A percentile compares a stretch with the other conserved stretches of the same genome.
These are phyloP conservation scores for Ophiosphaerella narmari DNA, from an alignment of 2,329 filamentous ascomycete species.

Conservation along the genomic window DNA sequence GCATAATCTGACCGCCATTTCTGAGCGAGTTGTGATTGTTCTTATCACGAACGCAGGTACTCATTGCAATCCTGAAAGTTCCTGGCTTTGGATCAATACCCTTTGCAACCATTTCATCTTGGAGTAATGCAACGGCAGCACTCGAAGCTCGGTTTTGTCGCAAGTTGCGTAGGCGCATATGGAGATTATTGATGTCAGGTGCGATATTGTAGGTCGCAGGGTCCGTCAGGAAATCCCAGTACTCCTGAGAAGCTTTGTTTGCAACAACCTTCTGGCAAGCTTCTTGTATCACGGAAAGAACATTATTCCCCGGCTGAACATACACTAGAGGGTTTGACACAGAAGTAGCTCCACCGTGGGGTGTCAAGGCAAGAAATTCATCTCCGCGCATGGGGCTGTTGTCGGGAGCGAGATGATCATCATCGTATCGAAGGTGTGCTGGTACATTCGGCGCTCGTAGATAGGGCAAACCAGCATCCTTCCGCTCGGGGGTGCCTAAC, in stretches of 20 bases:
- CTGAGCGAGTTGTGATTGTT: slow-evolving; percentile 72
- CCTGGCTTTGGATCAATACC: slow-evolving; percentile 43
- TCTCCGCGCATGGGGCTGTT: slow-evolving; percentile 29
- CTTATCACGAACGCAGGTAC: slow-evolving; percentile 74
- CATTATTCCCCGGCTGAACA: slow-evolving; percentile 57
- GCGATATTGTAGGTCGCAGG: slow-evolving; percentile 59
- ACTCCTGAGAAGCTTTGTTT: slow-evolving; percentile 67
- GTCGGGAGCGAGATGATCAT: slow-evolving; percentile 33
- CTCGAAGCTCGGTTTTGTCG: slow-evolving; percentile 68
- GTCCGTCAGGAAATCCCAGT: slow-evolving; percentile 75
- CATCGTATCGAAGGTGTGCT: slow-evolving; percentile 28
- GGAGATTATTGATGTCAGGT: slow-evolving; percentile 75
- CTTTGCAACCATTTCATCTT: slow-evolving; percentile 34
- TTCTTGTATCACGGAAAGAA: slow-evolving; percentile 71
- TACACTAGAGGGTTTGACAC: slow-evolving; percentile 45
- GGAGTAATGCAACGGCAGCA: slow-evolving; percentile 64
- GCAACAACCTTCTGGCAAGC: slow-evolving; percentile 65
- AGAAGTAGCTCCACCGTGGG: slow-evolving; percentile 23
- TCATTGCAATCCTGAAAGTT: slow-evolving; percentile 74
- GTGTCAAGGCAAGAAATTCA: slow-evolving; percentile 37
- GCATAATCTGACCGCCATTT: slow-evolving; percentile 68
- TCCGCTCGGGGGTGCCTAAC: slow-evolving; percentile 37
- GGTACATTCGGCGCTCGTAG: slow-evolving; percentile 45
- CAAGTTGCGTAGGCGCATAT: slow-evolving; percentile 69
- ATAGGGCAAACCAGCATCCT: slow-evolving; percentile 27